Percentiles rank a stretch among this genome's conserved stretches.
These are phyloP conservation scores for Monosporascus sp. DNA, from an alignment of 2,329 filamentous ascomycete genomes.

Conservation along the genomic window DNA sequence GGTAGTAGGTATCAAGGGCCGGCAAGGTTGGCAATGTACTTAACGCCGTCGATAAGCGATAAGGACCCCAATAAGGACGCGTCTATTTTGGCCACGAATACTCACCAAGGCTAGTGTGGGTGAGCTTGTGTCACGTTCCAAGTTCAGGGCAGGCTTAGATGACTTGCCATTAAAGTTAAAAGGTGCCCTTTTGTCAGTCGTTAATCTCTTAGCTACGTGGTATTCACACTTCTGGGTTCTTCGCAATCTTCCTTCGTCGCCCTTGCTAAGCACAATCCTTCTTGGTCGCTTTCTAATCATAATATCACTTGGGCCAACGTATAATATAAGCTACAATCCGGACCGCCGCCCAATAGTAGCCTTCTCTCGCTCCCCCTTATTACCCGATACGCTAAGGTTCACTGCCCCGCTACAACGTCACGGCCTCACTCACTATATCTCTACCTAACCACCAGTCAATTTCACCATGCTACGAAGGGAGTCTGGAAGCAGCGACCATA, in stretches of 20 bases:
- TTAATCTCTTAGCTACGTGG: too few species aligned
- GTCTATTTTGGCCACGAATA: not conserved
- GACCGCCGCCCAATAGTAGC: not conserved
- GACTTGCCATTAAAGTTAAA: too few species aligned
- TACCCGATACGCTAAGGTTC: not conserved
- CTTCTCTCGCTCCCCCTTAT: too few species aligned
- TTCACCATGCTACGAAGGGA: conserved; percentile 9
- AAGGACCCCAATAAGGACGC: not conserved
- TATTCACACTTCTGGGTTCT: too few species aligned
- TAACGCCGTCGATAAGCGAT: not conserved
- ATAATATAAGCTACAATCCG: not conserved
- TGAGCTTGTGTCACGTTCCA: too few species aligned
- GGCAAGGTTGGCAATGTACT: too few species aligned
- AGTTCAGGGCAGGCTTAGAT: too few species aligned
- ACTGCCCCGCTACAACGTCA: conserved; percentile 14
- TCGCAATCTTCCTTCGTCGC: too few species aligned
- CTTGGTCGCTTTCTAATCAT: not conserved
- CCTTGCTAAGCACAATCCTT: too few species aligned
- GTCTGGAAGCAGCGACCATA: conserved; percentile 9
- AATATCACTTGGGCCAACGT: not conserved
- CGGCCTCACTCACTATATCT: not conserved
- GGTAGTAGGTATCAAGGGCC: too few species aligned
- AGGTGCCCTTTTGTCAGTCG: too few species aligned
- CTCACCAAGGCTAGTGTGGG: not conserved
- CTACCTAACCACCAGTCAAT: not conserved